Conservation (phyloP, 345 rosid species). For the Laguncularia racemosa region DNA sequence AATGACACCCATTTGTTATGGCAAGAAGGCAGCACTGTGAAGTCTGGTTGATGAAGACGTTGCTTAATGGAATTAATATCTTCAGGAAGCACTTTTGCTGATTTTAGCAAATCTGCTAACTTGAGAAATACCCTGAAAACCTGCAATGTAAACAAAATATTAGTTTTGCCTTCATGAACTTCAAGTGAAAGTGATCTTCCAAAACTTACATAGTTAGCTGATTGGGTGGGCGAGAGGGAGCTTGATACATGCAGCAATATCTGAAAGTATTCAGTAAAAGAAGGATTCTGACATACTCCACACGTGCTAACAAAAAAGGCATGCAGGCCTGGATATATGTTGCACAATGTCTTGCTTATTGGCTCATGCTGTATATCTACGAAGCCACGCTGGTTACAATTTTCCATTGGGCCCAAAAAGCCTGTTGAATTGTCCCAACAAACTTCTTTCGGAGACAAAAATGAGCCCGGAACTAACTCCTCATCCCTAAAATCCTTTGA, state of each 20-base stretch:
- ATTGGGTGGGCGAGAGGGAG: constrained; percentile 50
- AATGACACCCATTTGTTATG: constrained; percentile 78
- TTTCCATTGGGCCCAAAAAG: constrained; percentile 36
- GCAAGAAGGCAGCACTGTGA: constrained; percentile 62
- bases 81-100: constrained; percentile 42
- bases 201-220: constrained; percentile 60
- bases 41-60: constrained; percentile 46
- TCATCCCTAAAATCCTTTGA: constrained; percentile 31
- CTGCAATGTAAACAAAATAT: constrained; percentile 30
- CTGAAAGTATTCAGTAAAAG: constrained; percentile 48
- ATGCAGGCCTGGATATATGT: constrained; percentile 72
- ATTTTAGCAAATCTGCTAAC: constrained; percentile 64
- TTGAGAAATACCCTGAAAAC: constrained; percentile 62
- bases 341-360: constrained; percentile 49
- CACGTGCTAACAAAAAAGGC: constrained; percentile 76
- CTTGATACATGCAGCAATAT: constrained; percentile 58
- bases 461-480: constrained; percentile 48
- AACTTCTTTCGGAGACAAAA: constrained; percentile 57
- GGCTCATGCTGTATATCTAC: constrained; percentile 20
- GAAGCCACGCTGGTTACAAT: constrained; percentile 22
- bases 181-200: constrained; percentile 1
- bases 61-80: constrained; percentile 50
- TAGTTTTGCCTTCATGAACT: constrained; percentile 3
- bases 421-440: constrained; percentile 82
- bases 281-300: constrained; percentile 62